phyloP scores from a whole-genome alignment of 495 filamentous ascomycete species.

The Pyronema omphalodes region DNA sequence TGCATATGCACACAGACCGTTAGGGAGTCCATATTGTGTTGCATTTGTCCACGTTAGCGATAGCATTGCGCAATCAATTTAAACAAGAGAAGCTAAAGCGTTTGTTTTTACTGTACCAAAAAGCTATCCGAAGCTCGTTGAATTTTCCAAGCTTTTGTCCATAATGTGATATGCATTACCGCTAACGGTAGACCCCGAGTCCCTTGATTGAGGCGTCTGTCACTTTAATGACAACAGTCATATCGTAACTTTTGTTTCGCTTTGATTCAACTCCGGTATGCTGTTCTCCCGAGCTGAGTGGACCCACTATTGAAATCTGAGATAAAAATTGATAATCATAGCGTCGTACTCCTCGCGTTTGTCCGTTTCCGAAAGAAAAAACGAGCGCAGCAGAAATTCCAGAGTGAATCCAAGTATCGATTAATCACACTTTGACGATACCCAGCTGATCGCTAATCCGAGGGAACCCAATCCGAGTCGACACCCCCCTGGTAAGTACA shows the following conservation, averaged over 20 bases:
- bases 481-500: neutral
- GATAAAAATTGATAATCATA: neutral
- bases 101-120: neutral
- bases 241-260: neutral
- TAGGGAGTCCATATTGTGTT: neutral
- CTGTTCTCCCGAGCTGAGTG: neutral
- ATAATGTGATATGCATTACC: neutral
- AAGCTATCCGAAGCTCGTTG: neutral
- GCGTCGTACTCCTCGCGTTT: neutral
- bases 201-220: neutral
- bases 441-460: neutral
- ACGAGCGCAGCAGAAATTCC: too few relatives aligned
- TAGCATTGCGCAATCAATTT: neutral
- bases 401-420: neutral
- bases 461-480: neutral
- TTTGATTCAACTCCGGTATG: neutral
- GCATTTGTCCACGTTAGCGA: neutral
- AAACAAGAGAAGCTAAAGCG: neutral
- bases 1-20: neutral
- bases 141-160: neutral
- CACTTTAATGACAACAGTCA: neutral
- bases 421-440: neutral
- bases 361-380: neutral
- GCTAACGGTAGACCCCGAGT: neutral
- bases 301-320: neutral